Percentiles rank a stretch among this genome's conserved stretches.
Evolutionary conservation across 2,329 filamentous ascomycete genomes (phyloP).

Genomic region (Penicillium expansum): DNA sequence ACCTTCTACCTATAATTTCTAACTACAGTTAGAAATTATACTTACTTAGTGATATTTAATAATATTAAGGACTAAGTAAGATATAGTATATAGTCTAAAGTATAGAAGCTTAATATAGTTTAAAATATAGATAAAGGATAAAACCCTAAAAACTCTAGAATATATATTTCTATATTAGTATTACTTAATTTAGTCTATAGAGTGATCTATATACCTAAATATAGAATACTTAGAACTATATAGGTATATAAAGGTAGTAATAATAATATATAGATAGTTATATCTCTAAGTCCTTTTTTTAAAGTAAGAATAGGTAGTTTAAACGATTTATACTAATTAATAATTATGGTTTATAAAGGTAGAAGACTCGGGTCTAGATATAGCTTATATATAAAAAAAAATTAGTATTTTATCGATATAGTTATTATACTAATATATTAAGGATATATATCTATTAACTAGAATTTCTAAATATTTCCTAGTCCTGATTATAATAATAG

Average conservation of each 20-base stretch:
- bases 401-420: background rate
- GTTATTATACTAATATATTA: too few species aligned
- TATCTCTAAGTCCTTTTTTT: background rate
- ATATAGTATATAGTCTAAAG: too few species aligned
- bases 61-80: too few species aligned
- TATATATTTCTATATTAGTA: background rate
- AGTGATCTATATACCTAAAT: background rate
- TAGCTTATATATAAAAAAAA: background rate
- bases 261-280: background rate
- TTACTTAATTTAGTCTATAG: background rate
- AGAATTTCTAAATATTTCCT: too few species aligned
- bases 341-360: background rate
- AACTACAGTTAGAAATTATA: too few species aligned
- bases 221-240: background rate
- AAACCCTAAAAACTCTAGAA: background rate
- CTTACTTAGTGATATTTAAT: too few species aligned
- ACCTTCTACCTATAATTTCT: too few species aligned
- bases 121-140: background rate
- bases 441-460: too few species aligned
- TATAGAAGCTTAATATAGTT: background rate
- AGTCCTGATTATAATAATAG: too few species aligned
- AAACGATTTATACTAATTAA: background rate
- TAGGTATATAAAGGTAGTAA: background rate
- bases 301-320: background rate
- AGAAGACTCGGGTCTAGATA: background rate